These are phyloP conservation scores for Eucalyptus albens DNA, from an alignment of 345 rosid genomes.

Conservation along the genomic window DNA sequence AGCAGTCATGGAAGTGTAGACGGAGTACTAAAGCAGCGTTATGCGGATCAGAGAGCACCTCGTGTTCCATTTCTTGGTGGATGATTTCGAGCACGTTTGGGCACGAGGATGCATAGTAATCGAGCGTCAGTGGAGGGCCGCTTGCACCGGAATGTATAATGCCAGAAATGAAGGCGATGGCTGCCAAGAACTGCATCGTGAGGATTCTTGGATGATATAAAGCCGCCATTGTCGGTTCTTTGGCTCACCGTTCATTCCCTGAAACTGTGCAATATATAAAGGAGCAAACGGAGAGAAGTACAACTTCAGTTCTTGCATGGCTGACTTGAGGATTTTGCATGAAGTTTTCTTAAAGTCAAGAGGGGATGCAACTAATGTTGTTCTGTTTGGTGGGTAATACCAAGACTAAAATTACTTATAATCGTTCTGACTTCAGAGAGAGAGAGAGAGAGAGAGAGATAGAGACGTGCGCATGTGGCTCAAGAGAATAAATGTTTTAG, in stretches of 20 bases:
- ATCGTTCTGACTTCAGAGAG: neutral
- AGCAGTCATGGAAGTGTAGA: conserved; percentile 89
- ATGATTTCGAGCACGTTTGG: conserved; percentile 52
- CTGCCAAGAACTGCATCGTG: neutral
- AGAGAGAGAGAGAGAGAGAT: neutral
- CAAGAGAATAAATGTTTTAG: neutral
- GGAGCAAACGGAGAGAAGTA: conserved; percentile 1
- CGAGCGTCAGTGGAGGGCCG: conserved; percentile 44
- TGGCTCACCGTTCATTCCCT: neutral
- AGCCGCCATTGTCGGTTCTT: neutral
- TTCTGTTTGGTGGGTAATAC: conserved; percentile 31
- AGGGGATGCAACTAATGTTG: conserved; percentile 60
- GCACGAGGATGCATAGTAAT: conserved; percentile 65
- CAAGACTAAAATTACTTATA: neutral
- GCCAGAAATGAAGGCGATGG: neutral
- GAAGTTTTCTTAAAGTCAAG: conserved; percentile 23
- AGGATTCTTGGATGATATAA: neutral
- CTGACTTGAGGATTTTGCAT: neutral
- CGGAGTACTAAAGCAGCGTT: conserved; percentile 69
- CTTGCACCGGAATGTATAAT: neutral
- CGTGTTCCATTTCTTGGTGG: conserved; percentile 74
- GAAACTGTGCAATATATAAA: neutral
- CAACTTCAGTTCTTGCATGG: neutral
- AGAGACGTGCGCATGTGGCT: neutral
- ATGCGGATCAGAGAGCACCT: conserved; percentile 62